These are phyloP conservation scores for Colletotrichum sp. DNA, from an alignment of 2,329 filamentous ascomycete species.

Conservation along the genomic window DNA sequence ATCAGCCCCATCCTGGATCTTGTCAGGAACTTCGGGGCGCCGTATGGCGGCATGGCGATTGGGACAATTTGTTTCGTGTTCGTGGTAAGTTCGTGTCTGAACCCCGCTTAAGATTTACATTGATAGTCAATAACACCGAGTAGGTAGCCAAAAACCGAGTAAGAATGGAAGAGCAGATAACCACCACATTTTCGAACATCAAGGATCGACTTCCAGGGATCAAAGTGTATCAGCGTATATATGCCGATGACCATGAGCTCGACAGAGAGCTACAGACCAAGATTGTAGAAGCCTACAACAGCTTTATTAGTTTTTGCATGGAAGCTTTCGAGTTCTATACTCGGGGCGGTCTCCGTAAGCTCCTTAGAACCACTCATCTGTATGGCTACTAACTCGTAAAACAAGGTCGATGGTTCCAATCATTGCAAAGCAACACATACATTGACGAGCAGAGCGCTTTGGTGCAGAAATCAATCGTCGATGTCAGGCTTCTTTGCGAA, in stretches of 20 bases:
- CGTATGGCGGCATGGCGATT: neutral
- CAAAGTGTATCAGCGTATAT: neutral
- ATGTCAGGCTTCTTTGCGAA: neutral
- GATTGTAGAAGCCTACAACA: neutral
- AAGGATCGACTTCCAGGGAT: neutral
- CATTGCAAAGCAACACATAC: neutral
- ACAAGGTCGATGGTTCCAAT: neutral
- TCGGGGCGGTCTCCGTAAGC: neutral
- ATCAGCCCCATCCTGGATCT: neutral
- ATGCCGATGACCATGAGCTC: neutral
- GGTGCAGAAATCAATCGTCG: neutral
- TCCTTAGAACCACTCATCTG: neutral
- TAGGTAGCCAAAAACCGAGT: neutral
- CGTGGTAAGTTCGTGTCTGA: neutral
- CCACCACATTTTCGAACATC: neutral
- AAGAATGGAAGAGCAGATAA: neutral
- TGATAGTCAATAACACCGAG: neutral
- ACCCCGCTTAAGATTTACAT: neutral
- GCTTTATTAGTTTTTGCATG: neutral
- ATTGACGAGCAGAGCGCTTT: neutral
- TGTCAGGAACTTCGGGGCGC: neutral
- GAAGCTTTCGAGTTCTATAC: neutral
- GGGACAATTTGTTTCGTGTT: neutral
- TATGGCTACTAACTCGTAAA: neutral
- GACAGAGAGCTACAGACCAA: neutral